Percentiles rank a stretch among this genome's conserved stretches.
These are phyloP conservation scores for Russula olivacea DNA, from an alignment of 768 basidiomycete species.

Conservation along the genomic window DNA sequence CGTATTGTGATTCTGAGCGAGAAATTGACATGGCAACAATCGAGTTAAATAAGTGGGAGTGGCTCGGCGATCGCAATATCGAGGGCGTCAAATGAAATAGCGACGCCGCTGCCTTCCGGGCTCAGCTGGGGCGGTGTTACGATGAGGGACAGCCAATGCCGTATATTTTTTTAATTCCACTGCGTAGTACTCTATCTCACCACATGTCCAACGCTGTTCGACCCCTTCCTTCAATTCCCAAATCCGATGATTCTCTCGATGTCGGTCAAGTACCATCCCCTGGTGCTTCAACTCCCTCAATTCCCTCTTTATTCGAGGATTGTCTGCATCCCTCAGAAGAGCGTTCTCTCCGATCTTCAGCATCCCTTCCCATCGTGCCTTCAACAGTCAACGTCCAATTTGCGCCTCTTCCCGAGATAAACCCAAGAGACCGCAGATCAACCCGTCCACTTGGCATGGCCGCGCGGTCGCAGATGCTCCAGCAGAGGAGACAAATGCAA, in stretches of 20 bases:
- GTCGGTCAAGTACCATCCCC: constrained; percentile 5
- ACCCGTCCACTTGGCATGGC: constrained; percentile 34
- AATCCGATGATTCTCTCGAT: constrained; percentile 1
- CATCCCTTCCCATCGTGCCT: constrained; percentile 25
- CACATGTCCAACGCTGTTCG: background rate
- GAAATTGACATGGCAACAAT: constrained; percentile 46
- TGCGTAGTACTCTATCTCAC: background rate
- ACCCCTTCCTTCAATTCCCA: background rate
- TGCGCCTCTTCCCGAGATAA: constrained; percentile 34
- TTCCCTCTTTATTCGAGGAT: constrained; percentile 8
- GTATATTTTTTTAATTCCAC: background rate
- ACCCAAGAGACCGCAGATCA: constrained; percentile 31
- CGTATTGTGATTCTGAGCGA: constrained; percentile 59
- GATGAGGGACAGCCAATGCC: background rate
- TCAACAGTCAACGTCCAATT: constrained; percentile 30
- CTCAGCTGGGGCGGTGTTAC: background rate
- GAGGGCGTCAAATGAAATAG: background rate
- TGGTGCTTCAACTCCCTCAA: constrained; percentile 16
- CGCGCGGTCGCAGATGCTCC: constrained; percentile 34
- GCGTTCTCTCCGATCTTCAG: constrained; percentile 4
- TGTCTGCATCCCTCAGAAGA: background rate
- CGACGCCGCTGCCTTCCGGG: background rate
- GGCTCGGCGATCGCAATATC: too few relatives aligned
- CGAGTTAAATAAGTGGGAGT: too few relatives aligned
- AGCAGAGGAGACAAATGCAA: constrained; percentile 25